A percentile compares a stretch with the other conserved stretches of the same genome.
These are phyloP conservation scores for Fusarium falciforme DNA, from an alignment of 2,329 filamentous ascomycete species.

Conservation along the genomic window DNA sequence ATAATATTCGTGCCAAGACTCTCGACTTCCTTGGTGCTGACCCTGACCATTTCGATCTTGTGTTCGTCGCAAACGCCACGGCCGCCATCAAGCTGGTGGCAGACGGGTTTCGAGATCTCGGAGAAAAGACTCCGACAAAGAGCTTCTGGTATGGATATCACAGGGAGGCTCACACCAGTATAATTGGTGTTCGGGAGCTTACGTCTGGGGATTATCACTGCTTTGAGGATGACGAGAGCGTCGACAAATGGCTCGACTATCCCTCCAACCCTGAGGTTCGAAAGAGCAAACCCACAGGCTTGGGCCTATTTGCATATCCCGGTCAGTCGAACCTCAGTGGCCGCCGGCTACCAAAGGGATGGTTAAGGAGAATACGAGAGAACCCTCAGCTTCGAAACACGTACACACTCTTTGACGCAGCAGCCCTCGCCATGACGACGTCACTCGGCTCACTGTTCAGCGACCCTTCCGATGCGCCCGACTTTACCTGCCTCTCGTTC, in stretches of 20 bases:
- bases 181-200: slow-evolving; percentile 77
- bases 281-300: slow-evolving; percentile 30
- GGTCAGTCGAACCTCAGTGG: slow-evolving; percentile 79
- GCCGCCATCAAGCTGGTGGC: slow-evolving; percentile 72
- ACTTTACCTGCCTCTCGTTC: slow-evolving; percentile 70
- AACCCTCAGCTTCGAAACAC: slow-evolving; percentile 36
- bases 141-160: slow-evolving; percentile 71
- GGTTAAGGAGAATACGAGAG: slow-evolving; percentile 57
- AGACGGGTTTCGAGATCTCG: slow-evolving; percentile 66
- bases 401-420: slow-evolving; percentile 71
- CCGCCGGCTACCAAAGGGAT: slow-evolving; percentile 68
- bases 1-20: slow-evolving; percentile 64
- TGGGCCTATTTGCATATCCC: slow-evolving; percentile 70
- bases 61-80: slow-evolving; percentile 72
- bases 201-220: slow-evolving; percentile 64
- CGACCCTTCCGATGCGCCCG: slow-evolving; percentile 63
- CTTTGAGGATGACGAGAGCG: slow-evolving; percentile 69
- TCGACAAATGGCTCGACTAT: slow-evolving; percentile 57
- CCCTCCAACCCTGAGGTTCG: slow-evolving; percentile 34
- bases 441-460: slow-evolving; percentile 64
- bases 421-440: slow-evolving; percentile 72
- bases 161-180: slow-evolving; percentile 69
- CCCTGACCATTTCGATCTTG: slow-evolving; percentile 68
- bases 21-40: slow-evolving; percentile 69
- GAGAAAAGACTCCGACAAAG: slow-evolving; percentile 57